Percentiles rank a stretch among this genome's conserved stretches.
phyloP scores from a whole-genome alignment of 495 filamentous ascomycete species.

The Aspergillus sclerotiicarbonarius region DNA sequence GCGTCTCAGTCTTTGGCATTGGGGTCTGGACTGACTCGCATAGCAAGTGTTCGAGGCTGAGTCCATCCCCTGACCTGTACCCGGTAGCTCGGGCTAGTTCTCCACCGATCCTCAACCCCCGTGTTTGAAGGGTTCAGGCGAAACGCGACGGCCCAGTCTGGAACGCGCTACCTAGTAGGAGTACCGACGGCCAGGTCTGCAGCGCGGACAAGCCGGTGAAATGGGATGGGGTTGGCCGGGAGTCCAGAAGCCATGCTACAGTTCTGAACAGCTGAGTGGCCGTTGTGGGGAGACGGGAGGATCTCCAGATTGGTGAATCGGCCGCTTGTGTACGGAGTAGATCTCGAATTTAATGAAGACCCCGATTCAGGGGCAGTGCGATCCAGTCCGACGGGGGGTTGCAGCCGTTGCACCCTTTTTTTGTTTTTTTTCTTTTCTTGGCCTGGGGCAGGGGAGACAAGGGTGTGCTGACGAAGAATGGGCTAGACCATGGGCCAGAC shows the following conservation, averaged over 20 bases:
- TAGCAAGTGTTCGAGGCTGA: background rate
- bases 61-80: background rate
- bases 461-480: background rate
- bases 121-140: conserved; percentile 1
- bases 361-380: conserved; percentile 5
- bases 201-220: background rate
- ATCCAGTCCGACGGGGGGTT: background rate
- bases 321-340: conserved; percentile 15
- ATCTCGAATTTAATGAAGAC: conserved; percentile 15
- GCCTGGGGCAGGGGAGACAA: background rate
- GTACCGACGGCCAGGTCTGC: background rate
- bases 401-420: background rate
- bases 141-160: background rate
- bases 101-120: background rate
- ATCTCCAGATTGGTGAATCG: conserved; percentile 7
- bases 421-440: background rate
- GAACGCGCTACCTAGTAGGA: conserved; percentile 1
- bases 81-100: background rate
- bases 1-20: background rate
- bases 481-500: background rate
- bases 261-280: background rate
- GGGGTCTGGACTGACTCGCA: background rate
- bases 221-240: background rate
- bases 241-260: background rate
- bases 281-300: conserved; percentile 5